Base-by-base conservation (phyloP, 2,329 filamentous ascomycete species). In the Macroventuria anomochaeta region DNA sequence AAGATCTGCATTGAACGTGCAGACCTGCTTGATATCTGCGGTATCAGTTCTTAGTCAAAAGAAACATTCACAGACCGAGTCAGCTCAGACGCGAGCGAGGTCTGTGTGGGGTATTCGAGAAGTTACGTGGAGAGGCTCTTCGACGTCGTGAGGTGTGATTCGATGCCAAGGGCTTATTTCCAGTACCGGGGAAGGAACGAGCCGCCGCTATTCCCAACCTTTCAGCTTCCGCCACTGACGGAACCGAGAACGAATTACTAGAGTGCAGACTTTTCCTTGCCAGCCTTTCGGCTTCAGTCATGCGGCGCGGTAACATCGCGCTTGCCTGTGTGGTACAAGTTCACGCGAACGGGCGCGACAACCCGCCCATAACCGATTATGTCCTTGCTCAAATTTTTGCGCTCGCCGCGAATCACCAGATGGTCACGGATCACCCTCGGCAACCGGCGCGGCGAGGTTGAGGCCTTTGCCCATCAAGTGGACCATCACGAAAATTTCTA, bases 401-500 rank as follows among this genome's bases (percentile, higher is more conserved):
- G 63, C 53, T 52, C 52, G 57, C 53, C 46, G 51, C 52, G 17
- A 55, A 55, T 61, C 63, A 62, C 40, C 53, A 62, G 57, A 61
- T 47, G 39, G 33, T 59, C 55, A 63, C 58, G 61, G 57, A 57
- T 47, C 60, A 58, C 44, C 46, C 17, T 53, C 54, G 49, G 58
- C 55, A 55, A 55, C 61, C 41, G 44, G 55, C 58, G 53, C 59
- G 47, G 52, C 57, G 51, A 61, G 55, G 43, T 50, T 55, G 44
- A 51, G 40, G 29, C 33, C 47, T 53, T 54, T 61, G 50, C 58
- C 58, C 60, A 55, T 57, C 31, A 50, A 60, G 63, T 73, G 69
- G 70, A 66, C 69, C 62, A 61, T 43, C 48, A 65, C 65, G 67
- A 71, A 70, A 71, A 65, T 67, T 71, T 64, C 55, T 46, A 53